Percentiles rank a stretch among this genome's conserved stretches.
Conservation (phyloP, 2,329 filamentous ascomycete species). For the Monilinia vaccinii-corymbosi region DNA sequence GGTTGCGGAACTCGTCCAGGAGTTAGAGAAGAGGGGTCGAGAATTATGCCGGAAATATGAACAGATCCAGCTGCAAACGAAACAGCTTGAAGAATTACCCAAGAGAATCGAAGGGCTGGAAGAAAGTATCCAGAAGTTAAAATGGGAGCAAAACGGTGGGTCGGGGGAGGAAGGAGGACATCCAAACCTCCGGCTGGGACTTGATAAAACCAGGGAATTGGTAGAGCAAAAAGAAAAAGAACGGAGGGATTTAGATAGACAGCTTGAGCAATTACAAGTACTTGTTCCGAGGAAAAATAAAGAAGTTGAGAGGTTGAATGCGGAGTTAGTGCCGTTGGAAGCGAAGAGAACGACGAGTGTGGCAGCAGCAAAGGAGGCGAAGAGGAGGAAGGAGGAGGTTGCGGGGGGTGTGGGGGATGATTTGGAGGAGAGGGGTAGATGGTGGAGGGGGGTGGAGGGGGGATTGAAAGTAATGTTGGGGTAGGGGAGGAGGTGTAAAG, state of each 20-base stretch:
- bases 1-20: slow-evolving; percentile 62
- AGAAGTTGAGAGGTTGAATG: slow-evolving; percentile 56
- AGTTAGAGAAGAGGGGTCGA: slow-evolving; percentile 57
- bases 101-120: slow-evolving; percentile 41
- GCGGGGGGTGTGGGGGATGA: slow-evolving; percentile 61
- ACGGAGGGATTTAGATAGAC: slow-evolving; percentile 48
- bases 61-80: slow-evolving; percentile 39
- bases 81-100: slow-evolving; percentile 43
- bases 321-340: slow-evolving; percentile 61
- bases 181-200: slow-evolving; percentile 42
- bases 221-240: slow-evolving; percentile 43
- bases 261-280: slow-evolving; percentile 53
- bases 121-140: slow-evolving; percentile 38
- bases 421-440: slow-evolving; percentile 65
- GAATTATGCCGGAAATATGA: slow-evolving; percentile 49
- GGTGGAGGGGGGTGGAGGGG: slow-evolving; percentile 62
- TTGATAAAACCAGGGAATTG: slow-evolving; percentile 47
- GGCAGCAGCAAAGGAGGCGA: slow-evolving; percentile 61
- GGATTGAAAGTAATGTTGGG: slow-evolving; percentile 55
- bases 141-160: slow-evolving; percentile 34
- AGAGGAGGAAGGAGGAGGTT: slow-evolving; percentile 56
- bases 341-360: slow-evolving; percentile 55
- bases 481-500: slow-evolving; percentile 32
- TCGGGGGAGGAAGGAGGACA: slow-evolving; percentile 26
- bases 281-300: slow-evolving; percentile 56